phyloP scores from a whole-genome alignment of 441 rosid genomes.

The Rhodomyrtus psidioides region DNA sequence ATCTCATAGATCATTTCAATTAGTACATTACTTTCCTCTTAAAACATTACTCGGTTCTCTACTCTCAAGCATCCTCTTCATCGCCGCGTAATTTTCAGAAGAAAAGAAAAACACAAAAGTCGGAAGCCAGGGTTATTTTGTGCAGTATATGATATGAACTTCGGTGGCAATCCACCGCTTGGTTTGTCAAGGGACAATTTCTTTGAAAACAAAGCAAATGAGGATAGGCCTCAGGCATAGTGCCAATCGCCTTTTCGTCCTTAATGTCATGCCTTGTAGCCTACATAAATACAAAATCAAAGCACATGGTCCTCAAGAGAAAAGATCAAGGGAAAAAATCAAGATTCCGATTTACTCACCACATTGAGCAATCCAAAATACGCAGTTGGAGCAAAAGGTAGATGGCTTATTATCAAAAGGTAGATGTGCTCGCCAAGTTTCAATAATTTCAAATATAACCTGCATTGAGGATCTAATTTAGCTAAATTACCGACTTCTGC shows the following conservation, averaged over 20 bases:
- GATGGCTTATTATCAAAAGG: slow-evolving; percentile 72
- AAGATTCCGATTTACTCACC: slow-evolving; percentile 37
- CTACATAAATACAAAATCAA: slow-evolving; percentile 24
- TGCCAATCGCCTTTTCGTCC: slow-evolving; percentile 67
- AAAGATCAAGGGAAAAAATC: not conserved
- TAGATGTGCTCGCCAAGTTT: slow-evolving; percentile 79
- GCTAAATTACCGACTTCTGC: not conserved
- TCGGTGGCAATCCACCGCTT: not conserved
- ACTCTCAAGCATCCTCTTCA: not conserved
- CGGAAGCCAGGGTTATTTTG: not conserved
- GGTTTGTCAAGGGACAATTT: not conserved
- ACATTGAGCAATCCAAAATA: slow-evolving; percentile 82
- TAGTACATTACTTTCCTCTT: not conserved
- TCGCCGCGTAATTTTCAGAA: not conserved
- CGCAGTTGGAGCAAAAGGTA: slow-evolving; percentile 94
- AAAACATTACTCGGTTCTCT: not conserved
- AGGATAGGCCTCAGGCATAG: slow-evolving; percentile 90
- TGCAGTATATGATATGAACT: not conserved
- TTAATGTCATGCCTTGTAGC: slow-evolving; percentile 88
- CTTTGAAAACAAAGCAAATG: slow-evolving; percentile 25
- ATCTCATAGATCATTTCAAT: not conserved
- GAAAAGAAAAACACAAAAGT: not conserved
- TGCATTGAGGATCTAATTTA: slow-evolving; percentile 18
- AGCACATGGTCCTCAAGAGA: not conserved
- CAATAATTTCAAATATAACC: slow-evolving; percentile 88